phyloP scores from a whole-genome alignment of 257 asterid genomes.

The Ophiorrhiza pumila region DNA sequence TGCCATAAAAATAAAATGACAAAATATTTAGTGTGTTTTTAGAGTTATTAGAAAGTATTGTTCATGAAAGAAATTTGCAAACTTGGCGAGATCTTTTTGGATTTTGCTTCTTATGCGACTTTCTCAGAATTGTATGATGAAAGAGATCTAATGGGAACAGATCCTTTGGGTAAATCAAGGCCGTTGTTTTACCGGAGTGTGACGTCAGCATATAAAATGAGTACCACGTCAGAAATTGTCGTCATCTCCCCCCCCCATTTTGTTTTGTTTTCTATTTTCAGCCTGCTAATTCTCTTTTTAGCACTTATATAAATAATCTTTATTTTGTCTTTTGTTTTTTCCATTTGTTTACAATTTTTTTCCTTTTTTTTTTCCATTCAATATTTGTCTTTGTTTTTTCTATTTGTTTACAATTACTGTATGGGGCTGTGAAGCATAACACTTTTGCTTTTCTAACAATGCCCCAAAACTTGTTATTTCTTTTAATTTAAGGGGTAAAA shows the following conservation, averaged over 20 bases:
- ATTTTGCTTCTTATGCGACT: conserved; percentile 11
- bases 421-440: no score
- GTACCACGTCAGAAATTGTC: conserved; percentile 3
- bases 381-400: no score
- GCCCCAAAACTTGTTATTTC: no score
- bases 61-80: neutral
- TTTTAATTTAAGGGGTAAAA: no score
- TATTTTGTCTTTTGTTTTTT: neutral
- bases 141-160: neutral
- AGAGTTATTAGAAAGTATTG: neutral
- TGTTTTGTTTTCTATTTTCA: neutral
- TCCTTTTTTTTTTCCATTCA: neutral
- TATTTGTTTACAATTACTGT: no score
- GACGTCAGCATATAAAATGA: conserved; percentile 12
- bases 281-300: neutral
- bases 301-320: no score
- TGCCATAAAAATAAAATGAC: neutral
- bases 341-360: no score
- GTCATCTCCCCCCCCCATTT: neutral
- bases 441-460: no score
- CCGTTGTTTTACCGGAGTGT: neutral
- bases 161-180: neutral
- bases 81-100: conserved; percentile 9
- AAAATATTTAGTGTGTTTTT: neutral
- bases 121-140: neutral